These are phyloP conservation scores for Chloranthus sessilifolius DNA, from an alignment of 164 flowering plant species.

Conservation along the genomic window DNA sequence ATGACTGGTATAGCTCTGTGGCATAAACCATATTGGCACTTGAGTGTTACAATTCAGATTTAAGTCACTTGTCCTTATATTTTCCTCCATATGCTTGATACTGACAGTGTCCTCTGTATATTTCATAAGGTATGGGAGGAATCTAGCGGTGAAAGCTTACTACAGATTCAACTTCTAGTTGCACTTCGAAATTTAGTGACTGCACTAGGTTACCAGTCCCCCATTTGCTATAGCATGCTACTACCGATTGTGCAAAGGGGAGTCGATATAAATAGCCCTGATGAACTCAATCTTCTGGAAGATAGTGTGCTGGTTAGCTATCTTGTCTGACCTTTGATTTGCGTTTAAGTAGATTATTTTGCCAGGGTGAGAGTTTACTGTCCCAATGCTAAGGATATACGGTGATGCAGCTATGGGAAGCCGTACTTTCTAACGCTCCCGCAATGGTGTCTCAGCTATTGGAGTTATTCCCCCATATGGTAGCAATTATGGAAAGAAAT, in stretches of 20 bases:
- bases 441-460: conserved; percentile 74
- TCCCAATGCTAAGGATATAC: too few relatives aligned
- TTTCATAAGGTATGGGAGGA: conserved; percentile 83
- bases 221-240: conserved; percentile 64
- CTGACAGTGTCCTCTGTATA: too few relatives aligned
- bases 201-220: conserved; percentile 76
- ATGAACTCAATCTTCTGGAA: conserved; percentile 84
- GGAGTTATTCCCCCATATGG: conserved; percentile 58
- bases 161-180: conserved; percentile 87
- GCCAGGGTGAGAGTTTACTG: too few relatives aligned
- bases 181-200: conserved; percentile 78
- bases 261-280: conserved; percentile 74
- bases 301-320: conserved; percentile 75
- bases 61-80: not conserved
- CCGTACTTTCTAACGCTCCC: conserved; percentile 77
- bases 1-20: too few relatives aligned
- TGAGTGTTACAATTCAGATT: not conserved
- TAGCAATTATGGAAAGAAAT: conserved; percentile 71
- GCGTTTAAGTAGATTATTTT: too few relatives aligned
- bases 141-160: conserved; percentile 82
- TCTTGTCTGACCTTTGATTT: conserved; percentile 2
- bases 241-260: conserved; percentile 71
- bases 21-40: too few relatives aligned
- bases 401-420: conserved; percentile 86
- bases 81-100: too few relatives aligned